phyloP scores from a whole-genome alignment of 768 basidiomycete genomes.

The Kwoniella bestiolae region DNA sequence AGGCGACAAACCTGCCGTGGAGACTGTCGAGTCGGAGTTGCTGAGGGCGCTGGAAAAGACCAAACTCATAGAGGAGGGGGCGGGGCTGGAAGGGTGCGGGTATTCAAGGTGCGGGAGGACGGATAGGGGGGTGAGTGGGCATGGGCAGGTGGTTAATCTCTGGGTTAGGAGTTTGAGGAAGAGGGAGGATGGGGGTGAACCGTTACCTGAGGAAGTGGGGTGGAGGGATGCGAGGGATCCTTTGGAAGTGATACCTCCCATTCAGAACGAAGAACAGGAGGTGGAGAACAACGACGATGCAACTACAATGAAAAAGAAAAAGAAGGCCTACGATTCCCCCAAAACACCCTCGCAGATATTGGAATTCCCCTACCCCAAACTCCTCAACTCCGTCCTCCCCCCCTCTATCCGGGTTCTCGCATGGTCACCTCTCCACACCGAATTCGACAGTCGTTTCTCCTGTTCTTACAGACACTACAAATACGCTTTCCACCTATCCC shows the following conservation, averaged over 20 bases:
- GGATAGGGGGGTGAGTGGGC: conserved; percentile 91
- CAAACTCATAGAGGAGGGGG: conserved; percentile 72
- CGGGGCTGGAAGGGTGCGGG: conserved; percentile 80
- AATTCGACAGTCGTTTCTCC: conserved; percentile 85
- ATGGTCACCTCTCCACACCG: conserved; percentile 82
- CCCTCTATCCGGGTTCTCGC: conserved; percentile 86
- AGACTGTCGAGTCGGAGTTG: conserved; percentile 88
- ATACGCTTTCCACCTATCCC: conserved; percentile 77
- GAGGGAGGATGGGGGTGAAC: conserved; percentile 38
- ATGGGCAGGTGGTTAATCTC: conserved; percentile 88
- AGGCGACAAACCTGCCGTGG: conserved; percentile 58
- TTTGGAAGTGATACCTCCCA: background rate
- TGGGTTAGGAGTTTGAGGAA: conserved; percentile 74
- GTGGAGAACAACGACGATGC: background rate
- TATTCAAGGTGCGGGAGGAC: conserved; percentile 93
- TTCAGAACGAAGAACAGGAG: no score
- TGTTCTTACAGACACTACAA: conserved; percentile 93
- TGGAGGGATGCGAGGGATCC: conserved; percentile 30
- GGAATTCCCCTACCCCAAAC: conserved; percentile 75
- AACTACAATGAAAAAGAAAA: conserved; percentile 3
- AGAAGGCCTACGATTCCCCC: background rate
- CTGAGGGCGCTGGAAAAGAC: conserved; percentile 78
- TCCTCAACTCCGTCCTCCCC: conserved; percentile 86
- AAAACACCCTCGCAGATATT: conserved; percentile 21
- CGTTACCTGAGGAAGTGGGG: conserved; percentile 27